Percentiles rank a stretch among this genome's conserved stretches.
Conservation (phyloP, 257 asterid genomes). For the Penstemon newberryi region DNA sequence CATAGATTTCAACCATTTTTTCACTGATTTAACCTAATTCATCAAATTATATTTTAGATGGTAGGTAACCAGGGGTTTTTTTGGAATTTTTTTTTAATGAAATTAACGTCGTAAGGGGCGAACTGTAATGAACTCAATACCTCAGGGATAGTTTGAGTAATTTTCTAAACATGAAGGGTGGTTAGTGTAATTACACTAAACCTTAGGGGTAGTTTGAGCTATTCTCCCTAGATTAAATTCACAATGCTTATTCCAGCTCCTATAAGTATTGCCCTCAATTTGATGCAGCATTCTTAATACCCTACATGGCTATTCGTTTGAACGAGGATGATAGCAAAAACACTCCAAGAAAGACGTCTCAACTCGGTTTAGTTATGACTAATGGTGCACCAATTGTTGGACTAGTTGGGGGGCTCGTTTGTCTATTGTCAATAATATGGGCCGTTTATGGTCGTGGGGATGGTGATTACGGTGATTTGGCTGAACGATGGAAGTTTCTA, state of each 20-base stretch:
- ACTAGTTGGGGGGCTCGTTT: conserved; percentile 54
- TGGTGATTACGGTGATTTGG: conserved; percentile 56
- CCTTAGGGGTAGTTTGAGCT: too few relatives aligned
- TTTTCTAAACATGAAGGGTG: too few relatives aligned
- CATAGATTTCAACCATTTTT: too few relatives aligned
- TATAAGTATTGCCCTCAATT: background rate
- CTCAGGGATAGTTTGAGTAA: too few relatives aligned
- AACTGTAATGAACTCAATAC: too few relatives aligned
- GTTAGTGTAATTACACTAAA: too few relatives aligned
- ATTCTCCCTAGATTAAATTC: background rate
- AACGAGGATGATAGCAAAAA: conserved; percentile 39
- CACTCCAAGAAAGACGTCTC: conserved; percentile 48
- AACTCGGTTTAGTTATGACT: conserved; percentile 65
- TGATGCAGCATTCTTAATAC: conserved; percentile 82
- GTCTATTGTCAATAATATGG: conserved; percentile 67
- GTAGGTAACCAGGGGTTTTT: too few relatives aligned
- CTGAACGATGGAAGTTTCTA: conserved; percentile 67
- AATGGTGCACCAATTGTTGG: conserved; percentile 72
- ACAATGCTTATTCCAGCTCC: conserved; percentile 6
- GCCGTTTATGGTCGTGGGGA: conserved; percentile 77
- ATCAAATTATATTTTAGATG: too few relatives aligned
- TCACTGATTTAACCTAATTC: too few relatives aligned
- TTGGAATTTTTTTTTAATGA: too few relatives aligned
- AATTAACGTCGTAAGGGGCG: too few relatives aligned
- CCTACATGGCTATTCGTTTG: conserved; percentile 90